A percentile compares a stretch with the other conserved stretches of the same genome.
phyloP scores from a whole-genome alignment of 2,329 filamentous ascomycete species.

The Venturia oleaginea region DNA sequence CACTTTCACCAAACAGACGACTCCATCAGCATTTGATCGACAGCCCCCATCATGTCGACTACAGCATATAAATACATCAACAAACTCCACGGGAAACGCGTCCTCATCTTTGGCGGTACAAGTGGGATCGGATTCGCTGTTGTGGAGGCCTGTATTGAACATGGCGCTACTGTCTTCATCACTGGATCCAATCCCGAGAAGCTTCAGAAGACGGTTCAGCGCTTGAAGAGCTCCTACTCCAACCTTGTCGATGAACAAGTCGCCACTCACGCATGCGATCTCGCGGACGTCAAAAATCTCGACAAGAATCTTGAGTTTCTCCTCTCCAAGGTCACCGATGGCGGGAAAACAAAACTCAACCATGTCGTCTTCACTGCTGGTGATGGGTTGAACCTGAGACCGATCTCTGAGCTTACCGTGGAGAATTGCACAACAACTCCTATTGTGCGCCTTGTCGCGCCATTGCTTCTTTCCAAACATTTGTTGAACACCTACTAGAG shows the following conservation, averaged over 20 bases:
- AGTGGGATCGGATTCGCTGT: conserved; percentile 54
- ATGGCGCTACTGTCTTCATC: conserved; percentile 45
- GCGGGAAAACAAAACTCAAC: conserved; percentile 32
- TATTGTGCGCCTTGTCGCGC: conserved; percentile 42
- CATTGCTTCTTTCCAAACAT: conserved; percentile 45
- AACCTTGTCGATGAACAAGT: conserved; percentile 25
- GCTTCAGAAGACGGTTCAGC: conserved; percentile 38
- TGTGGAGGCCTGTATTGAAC: conserved; percentile 48
- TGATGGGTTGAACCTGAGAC: conserved; percentile 32
- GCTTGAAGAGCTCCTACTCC: conserved; percentile 37
- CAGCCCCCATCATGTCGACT: background rate
- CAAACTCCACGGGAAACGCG: conserved; percentile 37
- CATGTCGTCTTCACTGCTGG: conserved; percentile 52
- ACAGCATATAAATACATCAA: conserved; percentile 32
- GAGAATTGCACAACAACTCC: background rate
- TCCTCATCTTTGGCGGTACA: conserved; percentile 56
- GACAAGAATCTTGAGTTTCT: conserved; percentile 40
- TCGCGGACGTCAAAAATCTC: conserved; percentile 37
- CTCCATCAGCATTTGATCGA: background rate
- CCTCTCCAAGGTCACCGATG: conserved; percentile 26
- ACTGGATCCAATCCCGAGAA: conserved; percentile 46
- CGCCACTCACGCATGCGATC: conserved; percentile 38
- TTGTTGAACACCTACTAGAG: conserved; percentile 32
- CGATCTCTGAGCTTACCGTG: conserved; percentile 23
- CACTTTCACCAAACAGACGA: background rate